Percentiles rank a stretch among this genome's conserved stretches.
These are phyloP conservation scores for Gentiana dahurica DNA, from an alignment of 257 asterid species.

Conservation along the genomic window DNA sequence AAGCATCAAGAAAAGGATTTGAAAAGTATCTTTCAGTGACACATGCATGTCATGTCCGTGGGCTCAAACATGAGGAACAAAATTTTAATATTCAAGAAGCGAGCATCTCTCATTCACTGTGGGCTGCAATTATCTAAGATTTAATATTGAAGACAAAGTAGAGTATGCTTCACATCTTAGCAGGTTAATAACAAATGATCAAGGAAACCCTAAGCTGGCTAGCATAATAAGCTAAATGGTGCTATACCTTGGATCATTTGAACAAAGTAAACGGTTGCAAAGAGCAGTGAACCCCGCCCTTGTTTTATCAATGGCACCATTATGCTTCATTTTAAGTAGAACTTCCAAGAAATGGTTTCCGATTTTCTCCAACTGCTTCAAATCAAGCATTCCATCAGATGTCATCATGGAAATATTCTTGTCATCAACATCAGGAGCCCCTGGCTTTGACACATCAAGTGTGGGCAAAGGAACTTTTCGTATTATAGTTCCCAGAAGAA, in stretches of 20 bases:
- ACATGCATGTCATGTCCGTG: too few species aligned
- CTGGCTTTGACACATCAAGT: constrained; percentile 34
- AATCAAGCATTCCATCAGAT: constrained; percentile 58
- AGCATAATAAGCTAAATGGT: too few species aligned
- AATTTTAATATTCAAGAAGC: too few species aligned
- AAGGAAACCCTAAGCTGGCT: too few species aligned
- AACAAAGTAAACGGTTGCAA: constrained; percentile 93
- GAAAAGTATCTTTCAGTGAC: not conserved
- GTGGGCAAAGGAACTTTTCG: constrained; percentile 84
- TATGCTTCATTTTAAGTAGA: constrained; percentile 94
- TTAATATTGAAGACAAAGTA: too few species aligned
- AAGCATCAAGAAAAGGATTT: constrained; percentile 9
- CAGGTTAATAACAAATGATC: not conserved
- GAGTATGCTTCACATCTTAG: not conserved
- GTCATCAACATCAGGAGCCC: constrained; percentile 18
- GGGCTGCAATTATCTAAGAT: too few species aligned
- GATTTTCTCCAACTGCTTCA: constrained; percentile 81
- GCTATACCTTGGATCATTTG: constrained; percentile 71
- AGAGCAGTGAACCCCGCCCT: constrained; percentile 99
- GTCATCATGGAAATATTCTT: constrained; percentile 16
- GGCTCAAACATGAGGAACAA: too few species aligned
- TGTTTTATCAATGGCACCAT: constrained; percentile 95
- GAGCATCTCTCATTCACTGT: too few species aligned
- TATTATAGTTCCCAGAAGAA: constrained; percentile 85
- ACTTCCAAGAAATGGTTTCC: constrained; percentile 94